These are phyloP conservation scores for Epichloe aotearoae DNA, from an alignment of 2,329 filamentous ascomycete genomes.

Conservation along the genomic window DNA sequence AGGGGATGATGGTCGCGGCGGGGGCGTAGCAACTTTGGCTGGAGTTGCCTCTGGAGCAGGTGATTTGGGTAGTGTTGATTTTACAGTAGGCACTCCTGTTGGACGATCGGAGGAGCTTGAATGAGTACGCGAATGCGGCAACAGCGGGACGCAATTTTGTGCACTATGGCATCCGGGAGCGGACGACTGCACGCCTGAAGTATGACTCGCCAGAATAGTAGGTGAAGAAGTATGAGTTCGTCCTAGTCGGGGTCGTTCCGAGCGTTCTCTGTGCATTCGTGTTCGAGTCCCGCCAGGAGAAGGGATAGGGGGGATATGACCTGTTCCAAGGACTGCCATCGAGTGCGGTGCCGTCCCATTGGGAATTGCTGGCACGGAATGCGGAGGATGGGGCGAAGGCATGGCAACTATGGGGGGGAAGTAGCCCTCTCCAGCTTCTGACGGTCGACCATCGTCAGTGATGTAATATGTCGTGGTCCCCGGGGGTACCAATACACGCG, in stretches of 20 bases:
- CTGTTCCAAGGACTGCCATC: constrained; percentile 70
- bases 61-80: constrained; percentile 38
- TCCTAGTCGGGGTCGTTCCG: constrained; percentile 45
- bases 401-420: constrained; percentile 54
- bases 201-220: constrained; percentile 32
- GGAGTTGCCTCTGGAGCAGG: constrained; percentile 34
- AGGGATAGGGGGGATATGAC: constrained; percentile 66
- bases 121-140: constrained; percentile 42
- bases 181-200: constrained; percentile 21
- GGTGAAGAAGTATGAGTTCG: constrained; percentile 74
- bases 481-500: constrained; percentile 38
- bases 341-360: constrained; percentile 37
- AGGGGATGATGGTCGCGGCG: constrained; percentile 35
- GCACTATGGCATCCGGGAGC: constrained; percentile 19
- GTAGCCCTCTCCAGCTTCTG: constrained; percentile 64
- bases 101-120: constrained; percentile 43
- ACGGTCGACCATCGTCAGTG: constrained; percentile 49
- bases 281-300: constrained; percentile 60
- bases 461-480: constrained; percentile 38
- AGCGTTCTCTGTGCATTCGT: constrained; percentile 42
- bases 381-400: constrained; percentile 27
- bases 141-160: constrained; percentile 23
- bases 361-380: constrained; percentile 24
- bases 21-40: constrained; percentile 39
- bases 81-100: constrained; percentile 28